These are phyloP conservation scores for Leonotis leonurus DNA, from an alignment of 257 asterid genomes.

Conservation along the genomic window DNA sequence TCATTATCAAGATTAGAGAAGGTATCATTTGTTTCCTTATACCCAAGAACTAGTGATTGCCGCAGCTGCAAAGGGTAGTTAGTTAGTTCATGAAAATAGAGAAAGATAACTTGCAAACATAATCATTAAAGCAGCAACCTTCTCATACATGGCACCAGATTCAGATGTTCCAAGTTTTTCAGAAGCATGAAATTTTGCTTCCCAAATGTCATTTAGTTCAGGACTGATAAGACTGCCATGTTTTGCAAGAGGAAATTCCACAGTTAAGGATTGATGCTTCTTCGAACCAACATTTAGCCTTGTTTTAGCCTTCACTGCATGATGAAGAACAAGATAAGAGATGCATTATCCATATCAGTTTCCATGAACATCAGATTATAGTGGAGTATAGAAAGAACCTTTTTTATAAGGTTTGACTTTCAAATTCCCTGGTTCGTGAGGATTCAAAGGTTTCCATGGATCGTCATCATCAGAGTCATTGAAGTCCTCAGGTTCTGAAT, in stretches of 20 bases:
- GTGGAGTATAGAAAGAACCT: slow-evolving; percentile 26
- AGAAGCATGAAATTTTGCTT: slow-evolving; percentile 35
- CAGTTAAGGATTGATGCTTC: slow-evolving; percentile 31
- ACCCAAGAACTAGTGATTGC: slow-evolving; percentile 52
- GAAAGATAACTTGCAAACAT: slow-evolving; percentile 11
- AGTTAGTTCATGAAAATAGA: slow-evolving; percentile 9
- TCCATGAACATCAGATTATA: slow-evolving; percentile 10
- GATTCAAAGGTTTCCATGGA: slow-evolving; percentile 95
- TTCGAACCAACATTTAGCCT: slow-evolving; percentile 31
- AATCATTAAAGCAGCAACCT: slow-evolving; percentile 40
- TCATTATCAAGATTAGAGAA: slow-evolving; percentile 28
- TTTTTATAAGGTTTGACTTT: slow-evolving; percentile 65
- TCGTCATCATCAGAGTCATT: slow-evolving; percentile 52
- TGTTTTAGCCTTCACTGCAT: slow-evolving; percentile 58
- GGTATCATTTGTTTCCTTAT: slow-evolving; percentile 28
- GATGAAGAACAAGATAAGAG: slow-evolving; percentile 18
- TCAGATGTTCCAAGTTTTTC: slow-evolving; percentile 28
- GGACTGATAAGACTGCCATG: slow-evolving; percentile 50
- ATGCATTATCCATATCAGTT: background rate
- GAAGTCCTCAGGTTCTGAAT: slow-evolving; percentile 40
- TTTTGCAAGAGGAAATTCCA: slow-evolving; percentile 77
- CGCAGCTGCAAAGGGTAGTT: slow-evolving; percentile 59
- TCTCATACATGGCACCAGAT: slow-evolving; percentile 54
- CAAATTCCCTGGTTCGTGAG: slow-evolving; percentile 85
- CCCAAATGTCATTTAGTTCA: slow-evolving; percentile 63